A percentile compares a stretch with the other conserved stretches of the same genome.
Conservation (phyloP, 2,329 filamentous ascomycete genomes). For the Paracoccidioides brasiliensis region DNA sequence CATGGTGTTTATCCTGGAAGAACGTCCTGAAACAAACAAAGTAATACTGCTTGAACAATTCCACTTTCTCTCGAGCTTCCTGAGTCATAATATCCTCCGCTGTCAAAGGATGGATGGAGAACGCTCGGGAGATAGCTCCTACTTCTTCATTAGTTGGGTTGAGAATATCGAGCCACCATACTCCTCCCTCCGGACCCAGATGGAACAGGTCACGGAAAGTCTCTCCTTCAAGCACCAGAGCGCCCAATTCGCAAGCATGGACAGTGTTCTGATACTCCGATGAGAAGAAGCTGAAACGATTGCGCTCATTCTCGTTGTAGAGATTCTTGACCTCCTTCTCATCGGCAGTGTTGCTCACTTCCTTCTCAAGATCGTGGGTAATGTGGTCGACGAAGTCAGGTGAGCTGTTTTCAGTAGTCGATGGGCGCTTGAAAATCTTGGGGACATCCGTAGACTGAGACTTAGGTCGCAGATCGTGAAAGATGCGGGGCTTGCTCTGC, state of each 20-base stretch:
- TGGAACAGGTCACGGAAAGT: constrained; percentile 80
- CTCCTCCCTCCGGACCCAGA: constrained; percentile 56
- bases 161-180: constrained; percentile 98
- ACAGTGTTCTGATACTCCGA: constrained; percentile 89
- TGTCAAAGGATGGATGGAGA: constrained; percentile 88
- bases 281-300: constrained; percentile 93
- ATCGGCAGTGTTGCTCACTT: constrained; percentile 14
- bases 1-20: constrained; percentile 64
- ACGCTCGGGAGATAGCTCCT: constrained; percentile 77
- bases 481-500: constrained; percentile 41
- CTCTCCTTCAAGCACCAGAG: constrained; percentile 78
- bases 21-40: constrained; percentile 97
- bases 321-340: constrained; percentile 24
- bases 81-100: constrained; percentile 93
- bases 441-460: constrained; percentile 17
- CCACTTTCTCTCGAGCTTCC: constrained; percentile 95
- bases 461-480: constrained; percentile 46
- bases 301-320: constrained; percentile 45
- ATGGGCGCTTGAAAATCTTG: constrained; percentile 22
- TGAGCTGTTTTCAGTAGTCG: constrained; percentile 16
- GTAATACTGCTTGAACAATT: constrained; percentile 94
- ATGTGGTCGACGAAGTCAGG: constrained; percentile 19
- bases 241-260: constrained; percentile 77
- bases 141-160: constrained; percentile 83
- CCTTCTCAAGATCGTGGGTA: constrained; percentile 24